Evolutionary conservation across 2,329 filamentous ascomycete species (phyloP), one percentile per base, ranked within the genome.

Genomic region (Penicillium sp.): DNA sequence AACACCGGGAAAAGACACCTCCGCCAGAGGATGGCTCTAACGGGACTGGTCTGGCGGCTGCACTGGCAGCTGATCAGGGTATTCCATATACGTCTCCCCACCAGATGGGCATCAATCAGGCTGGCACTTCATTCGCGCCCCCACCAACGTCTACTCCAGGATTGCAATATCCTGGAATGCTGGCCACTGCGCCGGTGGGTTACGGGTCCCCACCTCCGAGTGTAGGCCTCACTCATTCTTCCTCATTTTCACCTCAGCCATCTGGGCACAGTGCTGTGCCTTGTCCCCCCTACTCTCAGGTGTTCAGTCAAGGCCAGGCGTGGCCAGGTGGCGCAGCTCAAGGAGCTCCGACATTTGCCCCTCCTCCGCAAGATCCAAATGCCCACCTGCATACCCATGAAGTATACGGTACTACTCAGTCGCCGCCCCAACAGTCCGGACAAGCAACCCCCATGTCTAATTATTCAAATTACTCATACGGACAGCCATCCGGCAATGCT

Each of bases 1-100:
- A 77, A 37, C 76, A 82, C 57, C 76, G 82, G n/a, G 81, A 84
- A 64, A 83, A 83, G 68, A 84, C 82, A 4, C 82, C 82, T 2
- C 82, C 82, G 5, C 82, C 82, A 9, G 67, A 71, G 26, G 81
- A 84, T 62, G 78, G 73, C 34, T 73, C 66, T 12, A 66, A 63
- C 32, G 73, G 73, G 11, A 75, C 73, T 1, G 73, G 73, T 3
- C 66, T 76, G 4, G 61, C 67, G 36, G 67, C 70, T 4, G 72
- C 70, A 7, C 66, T 66, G 5, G 65, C 63, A 47, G 66, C 65
- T 35, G 72, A 75, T 48, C 57, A 68, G 34, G 59, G 61, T 3
- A 49, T 65, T 7, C 55, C 62, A 35, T 71, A 68, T 43, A 54
- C 61, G 32, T 57, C 62, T 4, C 59, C 64, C 2, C 55, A 64